These are phyloP conservation scores for Dactylonectria estremocensis DNA, from an alignment of 2,329 filamentous ascomycete genomes.

Conservation along the genomic window DNA sequence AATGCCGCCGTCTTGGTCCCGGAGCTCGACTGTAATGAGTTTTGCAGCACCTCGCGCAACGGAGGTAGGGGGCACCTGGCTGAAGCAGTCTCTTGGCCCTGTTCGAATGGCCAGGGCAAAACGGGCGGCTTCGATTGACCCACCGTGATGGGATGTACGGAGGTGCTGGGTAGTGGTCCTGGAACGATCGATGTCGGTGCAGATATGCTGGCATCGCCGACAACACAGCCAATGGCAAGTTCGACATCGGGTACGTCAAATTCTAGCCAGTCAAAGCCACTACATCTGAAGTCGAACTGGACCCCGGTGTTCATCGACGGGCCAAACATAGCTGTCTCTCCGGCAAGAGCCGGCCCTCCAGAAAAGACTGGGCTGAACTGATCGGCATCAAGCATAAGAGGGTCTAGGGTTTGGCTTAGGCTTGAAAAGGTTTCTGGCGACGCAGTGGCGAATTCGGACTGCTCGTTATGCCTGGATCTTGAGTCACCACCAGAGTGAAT, in stretches of 20 bases:
- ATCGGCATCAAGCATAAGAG: slow-evolving; percentile 17
- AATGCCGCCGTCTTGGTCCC: slow-evolving; percentile 19
- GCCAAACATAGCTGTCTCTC: slow-evolving; percentile 1
- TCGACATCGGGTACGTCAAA: slow-evolving; percentile 36
- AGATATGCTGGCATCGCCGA: not conserved
- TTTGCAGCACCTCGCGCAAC: slow-evolving; percentile 40
- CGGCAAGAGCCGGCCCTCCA: not conserved
- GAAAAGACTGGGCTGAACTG: slow-evolving; percentile 24
- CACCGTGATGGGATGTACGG: not conserved
- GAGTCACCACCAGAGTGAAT: not conserved
- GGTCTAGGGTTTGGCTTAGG: slow-evolving; percentile 19
- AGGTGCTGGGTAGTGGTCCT: not conserved
- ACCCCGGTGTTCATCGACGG: slow-evolving; percentile 1
- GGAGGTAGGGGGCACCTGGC: slow-evolving; percentile 37
- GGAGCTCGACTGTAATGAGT: slow-evolving; percentile 1
- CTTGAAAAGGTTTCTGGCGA: slow-evolving; percentile 13
- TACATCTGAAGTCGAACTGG: slow-evolving; percentile 34
- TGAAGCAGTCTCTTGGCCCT: slow-evolving; percentile 31
- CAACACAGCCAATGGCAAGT: slow-evolving; percentile 8
- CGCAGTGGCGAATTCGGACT: not conserved
- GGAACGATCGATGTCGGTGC: not conserved
- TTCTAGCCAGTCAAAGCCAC: slow-evolving; percentile 43
- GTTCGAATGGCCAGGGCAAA: slow-evolving; percentile 42
- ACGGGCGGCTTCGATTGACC: slow-evolving; percentile 11
- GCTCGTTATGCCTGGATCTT: not conserved